Percentiles rank a stretch among this genome's conserved stretches.
Conservation (phyloP, 805 yeast genomes). For the Yamadazyma takamatsuzukensis region DNA sequence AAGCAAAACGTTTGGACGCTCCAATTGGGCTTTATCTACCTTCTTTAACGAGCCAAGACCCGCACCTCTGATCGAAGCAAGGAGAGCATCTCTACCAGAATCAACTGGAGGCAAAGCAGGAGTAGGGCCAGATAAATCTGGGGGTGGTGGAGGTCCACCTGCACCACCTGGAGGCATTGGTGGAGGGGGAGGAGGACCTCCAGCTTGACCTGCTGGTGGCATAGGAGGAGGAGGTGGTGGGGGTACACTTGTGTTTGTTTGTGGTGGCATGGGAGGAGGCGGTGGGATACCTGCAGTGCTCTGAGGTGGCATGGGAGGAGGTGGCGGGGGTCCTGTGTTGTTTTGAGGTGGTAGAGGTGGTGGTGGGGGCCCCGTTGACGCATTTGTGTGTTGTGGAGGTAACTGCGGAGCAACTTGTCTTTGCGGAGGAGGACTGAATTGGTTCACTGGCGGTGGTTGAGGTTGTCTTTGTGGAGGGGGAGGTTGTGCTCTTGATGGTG, state of each 20-base stretch:
- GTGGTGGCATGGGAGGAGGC: conserved; percentile 18
- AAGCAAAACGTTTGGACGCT: conserved; percentile 68
- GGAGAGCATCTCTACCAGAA: conserved; percentile 70
- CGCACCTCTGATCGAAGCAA: conserved; percentile 82
- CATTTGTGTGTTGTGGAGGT: conserved; percentile 1
- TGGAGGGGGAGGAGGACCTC: conserved; percentile 22
- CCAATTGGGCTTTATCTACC: conserved; percentile 80
- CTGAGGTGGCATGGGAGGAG: conserved; percentile 12
- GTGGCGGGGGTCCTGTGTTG: conserved; percentile 11
- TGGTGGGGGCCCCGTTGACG: conserved; percentile 8
- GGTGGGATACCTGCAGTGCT: conserved; percentile 19
- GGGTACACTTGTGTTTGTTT: conserved; percentile 16
- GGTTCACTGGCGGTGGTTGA: conserved; percentile 3
- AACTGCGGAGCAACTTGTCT: conserved; percentile 6
- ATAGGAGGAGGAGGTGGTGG: conserved; percentile 21
- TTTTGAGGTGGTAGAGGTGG: conserved; percentile 9
- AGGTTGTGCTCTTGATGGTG: conserved; percentile 20
- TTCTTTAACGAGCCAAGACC: conserved; percentile 68
- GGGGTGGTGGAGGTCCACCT: conserved; percentile 36
- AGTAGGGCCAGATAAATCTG: conserved; percentile 21
- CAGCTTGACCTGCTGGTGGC: conserved; percentile 12
- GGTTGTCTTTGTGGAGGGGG: conserved; percentile 18
- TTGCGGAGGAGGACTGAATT: conserved; percentile 17
- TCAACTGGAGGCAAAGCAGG: conserved; percentile 34
- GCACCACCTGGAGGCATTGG: conserved; percentile 16